A percentile compares a stretch with the other conserved stretches of the same genome.
Conservation (phyloP, 2,329 filamentous ascomycete species). For the Lomentospora prolificans region DNA sequence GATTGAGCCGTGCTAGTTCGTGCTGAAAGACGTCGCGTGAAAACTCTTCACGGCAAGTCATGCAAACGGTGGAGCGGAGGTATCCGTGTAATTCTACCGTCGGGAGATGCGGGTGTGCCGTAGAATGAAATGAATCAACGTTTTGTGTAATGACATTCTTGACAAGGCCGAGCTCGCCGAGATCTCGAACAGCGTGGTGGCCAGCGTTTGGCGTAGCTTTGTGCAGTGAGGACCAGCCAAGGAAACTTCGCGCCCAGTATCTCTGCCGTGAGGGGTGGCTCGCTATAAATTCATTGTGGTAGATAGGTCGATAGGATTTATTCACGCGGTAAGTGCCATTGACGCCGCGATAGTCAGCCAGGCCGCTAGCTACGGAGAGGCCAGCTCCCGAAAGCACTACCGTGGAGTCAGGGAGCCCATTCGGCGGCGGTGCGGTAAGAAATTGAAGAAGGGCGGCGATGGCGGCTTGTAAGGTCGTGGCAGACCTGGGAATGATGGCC, state of each 20-base stretch:
- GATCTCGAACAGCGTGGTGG: slow-evolving; percentile 65
- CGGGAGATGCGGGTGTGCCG: slow-evolving; percentile 62
- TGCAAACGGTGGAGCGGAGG: slow-evolving; percentile 70
- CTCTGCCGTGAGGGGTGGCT: slow-evolving; percentile 79
- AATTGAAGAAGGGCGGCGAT: slow-evolving; percentile 70
- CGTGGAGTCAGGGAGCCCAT: slow-evolving; percentile 30
- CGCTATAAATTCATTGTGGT: slow-evolving; percentile 77
- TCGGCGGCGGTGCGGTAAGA: slow-evolving; percentile 51
- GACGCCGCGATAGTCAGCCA: slow-evolving; percentile 83
- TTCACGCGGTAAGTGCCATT: slow-evolving; percentile 92
- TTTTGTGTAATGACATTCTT: slow-evolving; percentile 84
- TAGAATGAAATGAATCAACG: slow-evolving; percentile 85
- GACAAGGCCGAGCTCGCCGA: slow-evolving; percentile 64
- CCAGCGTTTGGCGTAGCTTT: slow-evolving; percentile 70
- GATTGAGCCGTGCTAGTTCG: slow-evolving; percentile 69
- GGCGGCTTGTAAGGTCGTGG: slow-evolving; percentile 60
- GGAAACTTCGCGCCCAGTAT: slow-evolving; percentile 91
- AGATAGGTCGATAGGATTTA: slow-evolving; percentile 82
- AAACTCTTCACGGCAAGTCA: slow-evolving; percentile 64
- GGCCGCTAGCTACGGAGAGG: slow-evolving; percentile 83
- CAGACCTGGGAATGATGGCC: slow-evolving; percentile 62
- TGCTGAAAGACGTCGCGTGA: slow-evolving; percentile 66
- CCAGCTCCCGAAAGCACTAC: slow-evolving; percentile 68
- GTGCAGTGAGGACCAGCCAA: slow-evolving; percentile 79
- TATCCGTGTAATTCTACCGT: slow-evolving; percentile 90